Evolutionary conservation across 306 rosid species (phyloP).

Genomic region (Medicago arabica): DNA sequence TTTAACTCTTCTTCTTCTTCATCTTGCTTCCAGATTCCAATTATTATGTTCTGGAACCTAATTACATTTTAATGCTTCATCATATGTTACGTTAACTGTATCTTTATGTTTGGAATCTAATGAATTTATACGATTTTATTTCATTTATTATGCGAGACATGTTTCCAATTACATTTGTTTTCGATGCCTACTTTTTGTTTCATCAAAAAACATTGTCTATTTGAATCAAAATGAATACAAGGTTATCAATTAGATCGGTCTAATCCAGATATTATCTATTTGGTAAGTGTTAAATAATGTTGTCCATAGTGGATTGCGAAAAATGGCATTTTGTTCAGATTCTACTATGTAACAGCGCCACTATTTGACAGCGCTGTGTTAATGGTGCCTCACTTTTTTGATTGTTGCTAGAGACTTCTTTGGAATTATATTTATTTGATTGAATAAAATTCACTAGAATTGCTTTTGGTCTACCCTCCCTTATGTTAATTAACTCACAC

Average conservation of each 20-base stretch:
- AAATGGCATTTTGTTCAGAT: too few species aligned
- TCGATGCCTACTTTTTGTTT: background rate
- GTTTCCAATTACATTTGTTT: background rate
- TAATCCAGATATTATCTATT: too few species aligned
- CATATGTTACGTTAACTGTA: background rate
- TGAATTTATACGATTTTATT: background rate
- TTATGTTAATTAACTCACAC: background rate
- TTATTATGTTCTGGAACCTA: background rate
- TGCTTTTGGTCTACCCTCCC: too few species aligned
- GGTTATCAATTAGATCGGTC: too few species aligned
- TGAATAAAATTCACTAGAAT: background rate
- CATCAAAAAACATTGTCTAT: too few species aligned
- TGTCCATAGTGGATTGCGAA: too few species aligned
- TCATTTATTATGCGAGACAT: background rate
- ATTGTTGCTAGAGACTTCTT: background rate
- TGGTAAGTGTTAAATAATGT: too few species aligned
- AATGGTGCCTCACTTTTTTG: too few species aligned
- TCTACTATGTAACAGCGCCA: too few species aligned
- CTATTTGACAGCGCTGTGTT: too few species aligned
- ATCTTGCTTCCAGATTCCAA: background rate
- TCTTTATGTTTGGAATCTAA: background rate
- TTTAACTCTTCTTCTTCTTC: too few species aligned
- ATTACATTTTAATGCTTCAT: background rate
- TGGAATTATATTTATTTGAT: background rate
- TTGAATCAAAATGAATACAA: too few species aligned